A percentile compares a stretch with the other conserved stretches of the same genome.
Conservation (phyloP, 208 protist genomes). For the Leishmania braziliensis region DNA sequence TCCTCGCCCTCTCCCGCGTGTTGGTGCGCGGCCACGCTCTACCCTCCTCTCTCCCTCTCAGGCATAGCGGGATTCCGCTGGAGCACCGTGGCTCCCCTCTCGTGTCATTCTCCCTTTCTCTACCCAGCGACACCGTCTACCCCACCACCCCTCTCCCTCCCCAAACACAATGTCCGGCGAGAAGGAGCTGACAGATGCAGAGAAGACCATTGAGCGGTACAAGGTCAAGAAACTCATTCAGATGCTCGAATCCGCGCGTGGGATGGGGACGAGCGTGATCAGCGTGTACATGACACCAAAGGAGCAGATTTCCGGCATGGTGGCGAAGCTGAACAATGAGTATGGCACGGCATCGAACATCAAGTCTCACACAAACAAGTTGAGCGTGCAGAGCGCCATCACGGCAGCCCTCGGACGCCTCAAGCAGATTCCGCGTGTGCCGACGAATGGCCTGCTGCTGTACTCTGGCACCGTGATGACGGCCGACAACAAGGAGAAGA, state of each 20-base stretch:
- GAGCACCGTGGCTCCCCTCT: neutral
- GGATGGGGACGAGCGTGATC: constrained; percentile 99
- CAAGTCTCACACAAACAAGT: constrained; percentile 99
- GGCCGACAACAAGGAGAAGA: constrained; percentile 99
- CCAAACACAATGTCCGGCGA: too few relatives aligned
- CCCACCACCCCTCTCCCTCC: neutral
- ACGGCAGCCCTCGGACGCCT: constrained; percentile 90
- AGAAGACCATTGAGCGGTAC: constrained; percentile 98
- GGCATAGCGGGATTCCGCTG: neutral
- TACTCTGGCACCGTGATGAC: constrained; percentile 99
- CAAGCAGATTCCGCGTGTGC: constrained; percentile 94
- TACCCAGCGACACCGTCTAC: neutral
- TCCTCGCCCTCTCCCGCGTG: neutral
- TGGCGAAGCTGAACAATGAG: constrained; percentile 99
- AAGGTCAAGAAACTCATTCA: constrained; percentile 99
- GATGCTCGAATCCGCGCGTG: constrained; percentile 96
- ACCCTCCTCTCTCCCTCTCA: neutral
- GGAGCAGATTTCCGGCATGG: constrained; percentile 97
- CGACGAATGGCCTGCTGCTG: constrained; percentile 98
- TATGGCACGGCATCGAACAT: constrained; percentile 99
- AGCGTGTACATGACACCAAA: constrained; percentile 99
- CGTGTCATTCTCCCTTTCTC: neutral
- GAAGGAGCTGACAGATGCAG: constrained; percentile 18
- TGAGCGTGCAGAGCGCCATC: constrained; percentile 92
- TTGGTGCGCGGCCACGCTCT: neutral